Evolutionary conservation across 1,284 basidiomycete species (phyloP), one percentile per base, ranked within the genome.

Genomic region (Cryptococcus sp.): DNA sequence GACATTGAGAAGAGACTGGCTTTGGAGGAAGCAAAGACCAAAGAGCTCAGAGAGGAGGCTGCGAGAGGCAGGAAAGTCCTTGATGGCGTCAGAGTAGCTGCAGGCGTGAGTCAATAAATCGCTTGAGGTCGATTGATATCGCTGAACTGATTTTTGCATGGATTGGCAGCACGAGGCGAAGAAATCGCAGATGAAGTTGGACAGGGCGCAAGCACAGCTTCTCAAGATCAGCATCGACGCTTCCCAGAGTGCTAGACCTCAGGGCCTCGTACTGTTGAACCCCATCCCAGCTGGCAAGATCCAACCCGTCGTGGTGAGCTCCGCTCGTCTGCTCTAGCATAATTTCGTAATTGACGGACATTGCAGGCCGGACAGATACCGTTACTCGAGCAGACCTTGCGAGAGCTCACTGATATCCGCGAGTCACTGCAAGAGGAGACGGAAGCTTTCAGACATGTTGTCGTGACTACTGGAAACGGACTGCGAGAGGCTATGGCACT

Each of bases 171-270:
- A 85, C 40, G 91, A 93, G 69, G 75, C 89, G 31, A 91, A 88
- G 82, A 90, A 78, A 55, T 59, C 68, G 3, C 91, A 95, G 68
- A 86, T 87, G 65, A 90, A 93, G 55, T 78, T 88, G 31, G 91
- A 93, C 67, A 84, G 86, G 27, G 86, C 90, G 66, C 69, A 85
- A n/a, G 88, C 89, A 42, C 86, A 87, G 62, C 89, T 90, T 85
- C 80, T 82, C 22, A 90, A 87, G 71, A 73, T 92, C 17, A 79
- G 84, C 5, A 88, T 88, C 62, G 78, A 83, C 83, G 3, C 50
- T 47, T 49, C 47, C 35, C 27, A 61, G 27, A 17, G 58, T 47
- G 23, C 60, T 44, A 53, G 58, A 49, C 64, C 71, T n/a, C 64
- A 70, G 20, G 71, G 72, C 0, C 61, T 79, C 47, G 60, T 72